A percentile compares a stretch with the other conserved stretches of the same genome.
phyloP scores from a whole-genome alignment of 768 basidiomycete species.

The Termitomyces sp. region DNA sequence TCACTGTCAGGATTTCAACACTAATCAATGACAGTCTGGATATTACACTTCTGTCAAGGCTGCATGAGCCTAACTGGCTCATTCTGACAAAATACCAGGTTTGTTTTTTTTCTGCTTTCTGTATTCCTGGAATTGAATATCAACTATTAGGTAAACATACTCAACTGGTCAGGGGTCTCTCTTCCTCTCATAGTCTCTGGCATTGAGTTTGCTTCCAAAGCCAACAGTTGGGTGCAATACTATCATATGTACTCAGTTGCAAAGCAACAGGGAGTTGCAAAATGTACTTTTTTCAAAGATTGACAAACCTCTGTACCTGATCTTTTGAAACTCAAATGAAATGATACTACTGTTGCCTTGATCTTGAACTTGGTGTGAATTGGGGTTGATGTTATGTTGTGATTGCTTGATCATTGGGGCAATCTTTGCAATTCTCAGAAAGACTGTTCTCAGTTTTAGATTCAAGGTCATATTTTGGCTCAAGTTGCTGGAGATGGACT shows the following conservation, averaged over 20 bases:
- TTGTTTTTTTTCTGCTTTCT: not conserved
- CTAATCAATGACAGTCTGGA: too few species aligned
- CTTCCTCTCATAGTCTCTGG: constrained; percentile 37
- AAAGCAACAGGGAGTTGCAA: not conserved
- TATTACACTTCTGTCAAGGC: too few species aligned
- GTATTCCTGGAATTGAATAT: not conserved
- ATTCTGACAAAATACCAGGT: constrained; percentile 35
- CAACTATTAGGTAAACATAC: constrained; percentile 34
- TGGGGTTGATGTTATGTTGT: not conserved
- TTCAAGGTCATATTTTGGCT: not conserved
- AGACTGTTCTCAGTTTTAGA: not conserved
- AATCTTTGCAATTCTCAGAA: not conserved
- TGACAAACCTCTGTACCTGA: not conserved
- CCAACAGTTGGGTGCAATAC: too few species aligned
- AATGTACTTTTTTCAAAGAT: not conserved
- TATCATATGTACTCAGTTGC: not conserved
- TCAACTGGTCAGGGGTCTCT: constrained; percentile 27
- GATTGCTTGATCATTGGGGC: not conserved
- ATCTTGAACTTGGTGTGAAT: not conserved
- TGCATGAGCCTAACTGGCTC: too few species aligned
- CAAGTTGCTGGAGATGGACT: not conserved
- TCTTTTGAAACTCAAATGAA: not conserved
- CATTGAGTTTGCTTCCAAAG: constrained; percentile 39
- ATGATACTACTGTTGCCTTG: not conserved
- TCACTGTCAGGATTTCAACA: too few species aligned